These are phyloP conservation scores for Erodium moschatum DNA, from an alignment of 441 rosid species.

Conservation along the genomic window DNA sequence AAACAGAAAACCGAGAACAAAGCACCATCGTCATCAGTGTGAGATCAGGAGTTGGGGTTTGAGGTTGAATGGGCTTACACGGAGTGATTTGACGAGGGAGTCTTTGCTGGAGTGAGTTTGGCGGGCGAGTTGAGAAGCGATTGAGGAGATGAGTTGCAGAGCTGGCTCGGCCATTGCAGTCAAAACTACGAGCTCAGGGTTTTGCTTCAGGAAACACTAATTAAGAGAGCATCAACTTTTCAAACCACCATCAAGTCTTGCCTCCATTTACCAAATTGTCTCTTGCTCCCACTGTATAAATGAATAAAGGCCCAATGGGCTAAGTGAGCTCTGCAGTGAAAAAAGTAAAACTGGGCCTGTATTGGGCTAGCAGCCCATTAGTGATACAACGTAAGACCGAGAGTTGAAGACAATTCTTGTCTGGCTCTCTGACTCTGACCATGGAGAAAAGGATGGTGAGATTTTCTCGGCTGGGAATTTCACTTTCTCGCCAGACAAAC, in stretches of 20 bases:
- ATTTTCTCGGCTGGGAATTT: background rate
- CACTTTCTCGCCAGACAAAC: conserved; percentile 7
- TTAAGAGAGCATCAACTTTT: no score
- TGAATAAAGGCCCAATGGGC: background rate
- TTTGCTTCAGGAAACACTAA: background rate
- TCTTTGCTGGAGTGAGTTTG: conserved; percentile 59
- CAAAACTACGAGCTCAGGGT: background rate
- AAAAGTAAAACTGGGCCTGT: background rate
- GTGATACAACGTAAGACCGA: background rate
- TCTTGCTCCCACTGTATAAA: no score
- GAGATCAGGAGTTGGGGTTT: background rate
- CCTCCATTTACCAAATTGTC: conserved; percentile 1
- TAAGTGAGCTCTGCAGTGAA: background rate
- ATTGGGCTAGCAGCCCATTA: background rate
- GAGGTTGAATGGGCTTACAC: conserved; percentile 33
- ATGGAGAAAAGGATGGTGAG: background rate
- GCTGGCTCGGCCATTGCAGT: conserved; percentile 45
- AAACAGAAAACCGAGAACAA: background rate
- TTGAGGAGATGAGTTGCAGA: conserved; percentile 39
- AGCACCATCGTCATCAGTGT: background rate
- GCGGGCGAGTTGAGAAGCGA: conserved; percentile 51
- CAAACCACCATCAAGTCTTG: background rate
- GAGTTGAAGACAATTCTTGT: background rate
- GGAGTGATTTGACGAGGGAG: conserved; percentile 57
- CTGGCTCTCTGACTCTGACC: background rate